Evolutionary conservation across 176 grass and related monocot genomes (phyloP), one percentile per base, ranked within the genome.

Genomic region (Aegilops umbellulata): DNA sequence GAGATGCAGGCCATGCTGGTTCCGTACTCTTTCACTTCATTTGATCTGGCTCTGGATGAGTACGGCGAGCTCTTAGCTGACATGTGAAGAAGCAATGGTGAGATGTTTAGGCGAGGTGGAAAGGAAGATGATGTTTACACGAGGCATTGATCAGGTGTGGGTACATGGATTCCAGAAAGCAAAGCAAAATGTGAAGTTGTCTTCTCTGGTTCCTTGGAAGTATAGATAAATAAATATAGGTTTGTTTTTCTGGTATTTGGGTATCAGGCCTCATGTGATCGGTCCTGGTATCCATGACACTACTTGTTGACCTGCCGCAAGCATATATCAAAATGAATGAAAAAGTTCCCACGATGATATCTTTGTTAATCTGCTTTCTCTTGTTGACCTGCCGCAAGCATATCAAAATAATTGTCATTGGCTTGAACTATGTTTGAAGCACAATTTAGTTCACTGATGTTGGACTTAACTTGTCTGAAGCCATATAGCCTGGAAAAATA

Each of bases 11-110:
- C 35, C 2, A 11, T 74, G 25, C 69, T 81, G 1, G 6, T 11
- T 81, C 77, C 77, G 5, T 42, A 76, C 46, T 66, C 82, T 0
- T 24, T 85, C 10, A 35, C 82, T 2, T 85, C 77, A 14, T 67
- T 85, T 6, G 87, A 85, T 20, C 47, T 89, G 3, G 77, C 82
- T 19, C 60, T 85, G 20, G 82, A 29, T 23, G 60, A 77, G 42
- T 77, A 60, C 16, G 26, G 30, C 7, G 25, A 23, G 12, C 32
- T 79, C 6, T 6, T n/a, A 13, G 31, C 49, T 6, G 55, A 35
- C 20, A 77, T 85, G 83, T 85, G 41, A 85, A 65, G 29, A 85
- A 65, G 29, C 65, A 34, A 16, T 25, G n/a, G 34, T 0, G 4
- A 39, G n/a, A n/a, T n/a, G n/a, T n/a, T n/a, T n/a, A n/a, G n/a